A percentile compares a stretch with the other conserved stretches of the same genome.
phyloP scores from a whole-genome alignment of 148 eudicot genomes.

The Nyssa sinensis region DNA sequence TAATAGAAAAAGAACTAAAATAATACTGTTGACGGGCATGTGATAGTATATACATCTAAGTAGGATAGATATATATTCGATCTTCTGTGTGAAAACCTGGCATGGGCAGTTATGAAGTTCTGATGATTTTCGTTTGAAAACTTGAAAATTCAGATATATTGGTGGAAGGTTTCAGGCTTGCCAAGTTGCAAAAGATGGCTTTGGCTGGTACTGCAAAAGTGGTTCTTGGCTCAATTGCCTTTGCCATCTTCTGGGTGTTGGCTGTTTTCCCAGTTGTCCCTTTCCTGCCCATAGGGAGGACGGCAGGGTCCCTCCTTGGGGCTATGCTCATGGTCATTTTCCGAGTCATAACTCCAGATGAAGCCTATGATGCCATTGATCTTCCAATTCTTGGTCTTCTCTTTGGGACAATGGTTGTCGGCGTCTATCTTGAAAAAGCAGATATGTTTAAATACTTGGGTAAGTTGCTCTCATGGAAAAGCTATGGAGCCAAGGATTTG shows the following conservation, averaged over 20 bases:
- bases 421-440: slow-evolving; percentile 86
- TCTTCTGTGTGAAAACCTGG: no score
- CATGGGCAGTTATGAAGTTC: no score
- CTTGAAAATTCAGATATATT: background rate
- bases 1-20: no score
- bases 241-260: slow-evolving; percentile 77
- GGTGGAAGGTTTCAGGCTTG: background rate
- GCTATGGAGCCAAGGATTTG: slow-evolving; percentile 76
- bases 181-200: slow-evolving; percentile 42
- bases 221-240: slow-evolving; percentile 71
- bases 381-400: slow-evolving; percentile 48
- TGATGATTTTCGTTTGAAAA: no score
- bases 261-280: slow-evolving; percentile 95
- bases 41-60: no score
- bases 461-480: slow-evolving; percentile 65
- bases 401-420: slow-evolving; percentile 96
- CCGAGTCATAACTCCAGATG: slow-evolving; percentile 61
- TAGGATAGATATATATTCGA: no score
- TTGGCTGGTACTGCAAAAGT: slow-evolving; percentile 65
- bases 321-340: slow-evolving; percentile 90
- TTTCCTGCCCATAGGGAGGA: slow-evolving; percentile 72
- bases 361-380: slow-evolving; percentile 89
- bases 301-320: slow-evolving; percentile 90
- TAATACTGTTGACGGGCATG: no score
- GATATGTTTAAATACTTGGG: slow-evolving; percentile 90